Conservation (phyloP, 2,329 filamentous ascomycete species). For the Neoscytalidium dimidiatum region DNA sequence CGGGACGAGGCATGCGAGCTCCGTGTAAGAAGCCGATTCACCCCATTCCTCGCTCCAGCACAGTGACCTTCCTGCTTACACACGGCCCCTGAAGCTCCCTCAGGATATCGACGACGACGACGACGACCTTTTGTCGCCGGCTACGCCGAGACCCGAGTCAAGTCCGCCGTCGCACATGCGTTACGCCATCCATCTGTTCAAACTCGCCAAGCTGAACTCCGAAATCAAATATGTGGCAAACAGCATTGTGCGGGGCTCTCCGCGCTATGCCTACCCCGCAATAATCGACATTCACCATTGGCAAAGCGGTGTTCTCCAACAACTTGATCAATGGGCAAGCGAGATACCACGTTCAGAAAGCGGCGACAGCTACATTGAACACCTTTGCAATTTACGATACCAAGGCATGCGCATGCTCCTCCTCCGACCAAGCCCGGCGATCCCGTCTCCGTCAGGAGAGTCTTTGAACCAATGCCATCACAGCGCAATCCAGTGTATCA, state of each 20-base stretch:
- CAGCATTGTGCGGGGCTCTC: conserved; percentile 51
- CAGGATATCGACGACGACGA: neutral
- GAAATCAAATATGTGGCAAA: conserved; percentile 61
- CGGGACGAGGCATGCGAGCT: conserved; percentile 58
- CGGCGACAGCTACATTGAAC: conserved; percentile 8
- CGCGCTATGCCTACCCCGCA: conserved; percentile 49
- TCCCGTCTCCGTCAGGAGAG: conserved; percentile 49
- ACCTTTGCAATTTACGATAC: conserved; percentile 49
- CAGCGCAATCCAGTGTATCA: conserved; percentile 46
- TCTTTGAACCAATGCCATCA: conserved; percentile 45
- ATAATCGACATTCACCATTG: conserved; percentile 20
- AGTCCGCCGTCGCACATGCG: conserved; percentile 36
- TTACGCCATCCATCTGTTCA: conserved; percentile 53
- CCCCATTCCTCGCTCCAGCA: conserved; percentile 23
- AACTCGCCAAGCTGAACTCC: conserved; percentile 52
- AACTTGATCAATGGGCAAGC: conserved; percentile 43
- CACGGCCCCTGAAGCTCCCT: neutral
- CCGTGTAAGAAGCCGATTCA: conserved; percentile 42
- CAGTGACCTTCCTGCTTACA: too few relatives aligned
- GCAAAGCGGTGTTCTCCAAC: conserved; percentile 44
- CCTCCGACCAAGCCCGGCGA: conserved; percentile 54
- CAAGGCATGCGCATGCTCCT: conserved; percentile 53
- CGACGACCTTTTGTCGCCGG: neutral
- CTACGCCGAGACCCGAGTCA: neutral
- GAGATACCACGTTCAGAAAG: neutral